These are phyloP conservation scores for Nicotiana paniculata DNA, from an alignment of 257 asterid genomes.

Conservation along the genomic window DNA sequence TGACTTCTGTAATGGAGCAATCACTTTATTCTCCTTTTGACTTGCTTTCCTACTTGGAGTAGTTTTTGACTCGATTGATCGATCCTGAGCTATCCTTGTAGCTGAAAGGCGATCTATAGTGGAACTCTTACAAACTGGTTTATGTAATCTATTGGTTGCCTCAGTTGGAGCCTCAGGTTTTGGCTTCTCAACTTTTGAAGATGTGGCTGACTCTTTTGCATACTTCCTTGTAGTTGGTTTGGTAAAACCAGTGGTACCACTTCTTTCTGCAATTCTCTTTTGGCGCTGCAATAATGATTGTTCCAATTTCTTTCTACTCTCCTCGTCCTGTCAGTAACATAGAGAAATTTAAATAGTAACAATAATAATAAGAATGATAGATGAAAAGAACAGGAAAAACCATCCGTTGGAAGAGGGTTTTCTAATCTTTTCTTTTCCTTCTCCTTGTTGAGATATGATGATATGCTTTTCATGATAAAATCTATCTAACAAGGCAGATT, in stretches of 20 bases:
- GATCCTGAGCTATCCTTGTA: constrained; percentile 40
- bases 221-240: constrained; percentile 26
- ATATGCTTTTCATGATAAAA: too few species aligned
- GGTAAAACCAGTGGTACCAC: constrained; percentile 34
- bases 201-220: constrained; percentile 27
- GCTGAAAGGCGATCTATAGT: constrained; percentile 66
- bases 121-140: constrained; percentile 46
- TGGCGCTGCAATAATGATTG: constrained; percentile 54
- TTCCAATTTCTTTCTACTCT: constrained; percentile 60
- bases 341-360: background rate
- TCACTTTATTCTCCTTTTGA: constrained; percentile 18
- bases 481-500: too few species aligned
- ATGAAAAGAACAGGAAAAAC: background rate
- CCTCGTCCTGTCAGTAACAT: constrained; percentile 51
- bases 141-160: constrained; percentile 30
- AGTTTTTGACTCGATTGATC: constrained; percentile 30
- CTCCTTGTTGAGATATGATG: too few species aligned
- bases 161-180: constrained; percentile 23
- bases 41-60: constrained; percentile 30
- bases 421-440: too few species aligned
- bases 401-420: background rate
- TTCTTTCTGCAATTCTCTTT: constrained; percentile 78
- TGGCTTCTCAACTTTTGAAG: constrained; percentile 27
- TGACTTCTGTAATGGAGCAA: constrained; percentile 7
- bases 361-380: background rate